Evolutionary conservation across 2,329 filamentous ascomycete species (phyloP).

Genomic region (Calonectria multiphialidica): DNA sequence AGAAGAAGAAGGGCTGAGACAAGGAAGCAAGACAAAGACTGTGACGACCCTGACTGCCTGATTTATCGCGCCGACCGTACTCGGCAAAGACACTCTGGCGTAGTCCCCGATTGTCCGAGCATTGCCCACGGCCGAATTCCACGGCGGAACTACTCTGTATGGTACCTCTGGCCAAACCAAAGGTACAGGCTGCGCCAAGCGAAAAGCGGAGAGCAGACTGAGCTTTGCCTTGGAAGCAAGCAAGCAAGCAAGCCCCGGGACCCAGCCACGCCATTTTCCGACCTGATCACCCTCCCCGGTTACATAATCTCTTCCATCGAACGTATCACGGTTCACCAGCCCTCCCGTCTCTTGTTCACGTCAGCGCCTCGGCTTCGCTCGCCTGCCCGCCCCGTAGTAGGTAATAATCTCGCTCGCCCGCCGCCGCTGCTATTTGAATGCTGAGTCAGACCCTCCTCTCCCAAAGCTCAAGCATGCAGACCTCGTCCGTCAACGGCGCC

Average conservation of each 20-base stretch:
- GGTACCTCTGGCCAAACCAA: conserved; percentile 10
- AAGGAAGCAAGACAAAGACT: not conserved
- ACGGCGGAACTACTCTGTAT: not conserved
- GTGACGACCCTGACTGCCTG: not conserved
- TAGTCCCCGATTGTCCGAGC: conserved; percentile 8
- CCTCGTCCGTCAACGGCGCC: conserved; percentile 48
- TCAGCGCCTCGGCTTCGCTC: conserved; percentile 44
- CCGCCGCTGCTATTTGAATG: conserved; percentile 45
- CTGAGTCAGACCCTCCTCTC: conserved; percentile 49
- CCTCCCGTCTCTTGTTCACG: conserved; percentile 41
- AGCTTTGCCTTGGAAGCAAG: conserved; percentile 16
- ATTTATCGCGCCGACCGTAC: not conserved
- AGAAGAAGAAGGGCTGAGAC: conserved; percentile 12
- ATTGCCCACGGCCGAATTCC: conserved; percentile 9
- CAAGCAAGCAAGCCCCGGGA: conserved; percentile 23
- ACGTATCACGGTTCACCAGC: conserved; percentile 39
- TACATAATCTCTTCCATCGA: conserved; percentile 44
- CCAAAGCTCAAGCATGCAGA: conserved; percentile 48
- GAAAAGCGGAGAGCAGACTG: conserved; percentile 31
- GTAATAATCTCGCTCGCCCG: conserved; percentile 44
- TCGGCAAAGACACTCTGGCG: conserved; percentile 9
- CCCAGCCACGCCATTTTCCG: conserved; percentile 47
- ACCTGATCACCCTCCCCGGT: conserved; percentile 39
- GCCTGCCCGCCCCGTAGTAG: conserved; percentile 41
- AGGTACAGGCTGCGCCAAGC: conserved; percentile 25